These are phyloP conservation scores for Persicaria tinctoria DNA, from an alignment of 148 eudicot genomes.

Conservation along the genomic window DNA sequence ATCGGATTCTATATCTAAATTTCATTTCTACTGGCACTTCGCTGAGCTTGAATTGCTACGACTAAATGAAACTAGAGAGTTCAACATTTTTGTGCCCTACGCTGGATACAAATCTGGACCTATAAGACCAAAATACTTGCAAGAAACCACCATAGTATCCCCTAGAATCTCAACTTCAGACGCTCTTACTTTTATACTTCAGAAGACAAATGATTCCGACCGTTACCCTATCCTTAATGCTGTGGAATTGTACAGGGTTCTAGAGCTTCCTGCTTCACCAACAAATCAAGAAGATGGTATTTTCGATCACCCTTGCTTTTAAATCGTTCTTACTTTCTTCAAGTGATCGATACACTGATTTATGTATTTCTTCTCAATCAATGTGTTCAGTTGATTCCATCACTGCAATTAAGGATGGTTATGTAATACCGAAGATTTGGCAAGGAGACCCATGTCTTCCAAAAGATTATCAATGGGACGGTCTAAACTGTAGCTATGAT, in stretches of 20 bases:
- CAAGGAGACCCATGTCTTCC: no score
- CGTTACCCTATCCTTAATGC: slow-evolving; percentile 4
- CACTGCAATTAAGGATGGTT: no score
- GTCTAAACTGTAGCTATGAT: no score
- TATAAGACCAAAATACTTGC: not conserved
- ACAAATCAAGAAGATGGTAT: slow-evolving; percentile 1
- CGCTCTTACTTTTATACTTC: not conserved
- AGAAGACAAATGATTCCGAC: not conserved
- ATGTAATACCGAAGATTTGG: no score
- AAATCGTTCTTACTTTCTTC: no score
- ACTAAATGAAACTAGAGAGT: not conserved
- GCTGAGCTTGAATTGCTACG: not conserved
- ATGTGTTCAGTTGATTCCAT: no score
- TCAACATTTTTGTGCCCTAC: not conserved
- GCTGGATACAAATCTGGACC: slow-evolving; percentile 2
- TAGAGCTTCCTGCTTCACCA: slow-evolving; percentile 1
- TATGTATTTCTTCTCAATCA: no score
- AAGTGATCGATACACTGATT: no score
- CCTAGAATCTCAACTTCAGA: not conserved
- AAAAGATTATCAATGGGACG: no score
- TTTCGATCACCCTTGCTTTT: not conserved
- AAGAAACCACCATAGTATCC: not conserved
- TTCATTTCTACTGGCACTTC: not conserved
- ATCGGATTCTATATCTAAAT: not conserved
- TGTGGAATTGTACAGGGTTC: not conserved